Conservation (phyloP, 2,329 filamentous ascomycete species). For the Neocucurbitaria cava region DNA sequence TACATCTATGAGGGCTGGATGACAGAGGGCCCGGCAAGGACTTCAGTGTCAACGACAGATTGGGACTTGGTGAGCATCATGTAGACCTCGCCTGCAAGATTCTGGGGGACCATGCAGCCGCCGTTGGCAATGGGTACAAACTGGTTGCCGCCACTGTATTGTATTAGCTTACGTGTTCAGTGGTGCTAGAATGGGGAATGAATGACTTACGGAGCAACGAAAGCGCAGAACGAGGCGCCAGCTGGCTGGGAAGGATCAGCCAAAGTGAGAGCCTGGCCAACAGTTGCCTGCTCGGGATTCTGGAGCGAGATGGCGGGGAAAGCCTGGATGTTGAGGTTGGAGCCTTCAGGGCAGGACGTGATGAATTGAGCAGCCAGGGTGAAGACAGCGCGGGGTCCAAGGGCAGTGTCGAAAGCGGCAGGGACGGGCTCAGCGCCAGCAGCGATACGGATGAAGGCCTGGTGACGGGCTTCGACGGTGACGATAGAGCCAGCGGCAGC, state of each 20-base stretch:
- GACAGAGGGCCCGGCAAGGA: constrained; percentile 62
- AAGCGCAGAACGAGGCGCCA: constrained; percentile 68
- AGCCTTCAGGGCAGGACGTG: constrained; percentile 68
- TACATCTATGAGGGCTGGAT: constrained; percentile 47
- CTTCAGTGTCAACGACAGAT: constrained; percentile 54
- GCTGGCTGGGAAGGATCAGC: constrained; percentile 44
- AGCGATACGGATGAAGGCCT: constrained; percentile 72
- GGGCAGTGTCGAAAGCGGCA: constrained; percentile 73
- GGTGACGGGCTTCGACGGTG: constrained; percentile 76
- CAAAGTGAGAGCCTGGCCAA: constrained; percentile 50
- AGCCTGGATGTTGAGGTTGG: constrained; percentile 67
- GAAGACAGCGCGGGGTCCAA: constrained; percentile 73
- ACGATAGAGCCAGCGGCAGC: constrained; percentile 73
- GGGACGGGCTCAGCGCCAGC: constrained; percentile 67
- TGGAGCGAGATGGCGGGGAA: constrained; percentile 65
- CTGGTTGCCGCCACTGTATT: constrained; percentile 41
- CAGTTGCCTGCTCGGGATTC: constrained; percentile 55
- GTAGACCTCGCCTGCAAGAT: constrained; percentile 70
- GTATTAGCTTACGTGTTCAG: constrained; percentile 23
- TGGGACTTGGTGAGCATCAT: constrained; percentile 66
- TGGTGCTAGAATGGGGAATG: constrained; percentile 27
- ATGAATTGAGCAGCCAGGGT: constrained; percentile 78
- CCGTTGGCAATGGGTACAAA: constrained; percentile 65
- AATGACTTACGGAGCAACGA: constrained; percentile 64
- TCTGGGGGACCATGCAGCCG: constrained; percentile 68